Evolutionary conservation across 139 green algal genomes (phyloP).

Genomic region (Limnomonas spitsbergensis): DNA sequence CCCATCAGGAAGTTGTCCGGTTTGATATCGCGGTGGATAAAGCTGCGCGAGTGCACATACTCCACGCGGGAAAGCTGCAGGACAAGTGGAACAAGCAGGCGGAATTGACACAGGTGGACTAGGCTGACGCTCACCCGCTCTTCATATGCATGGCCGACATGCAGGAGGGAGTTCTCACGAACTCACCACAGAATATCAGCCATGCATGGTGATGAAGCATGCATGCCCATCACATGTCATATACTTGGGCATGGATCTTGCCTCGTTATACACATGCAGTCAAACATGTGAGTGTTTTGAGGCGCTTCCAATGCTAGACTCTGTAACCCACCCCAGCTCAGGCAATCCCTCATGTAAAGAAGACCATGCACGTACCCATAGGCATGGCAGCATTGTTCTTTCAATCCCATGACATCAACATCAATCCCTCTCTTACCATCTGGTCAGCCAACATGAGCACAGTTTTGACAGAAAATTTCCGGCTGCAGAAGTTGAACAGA

Average conservation of each 20-base stretch:
- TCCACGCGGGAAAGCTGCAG: conserved; percentile 88
- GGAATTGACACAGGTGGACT: background rate
- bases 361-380: background rate
- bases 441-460: conserved; percentile 98
- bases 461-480: conserved; percentile 95
- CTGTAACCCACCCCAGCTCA: background rate
- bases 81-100: background rate
- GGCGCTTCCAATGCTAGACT: background rate
- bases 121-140: too few species aligned
- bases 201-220: too few species aligned
- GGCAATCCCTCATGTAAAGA: background rate
- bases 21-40: conserved; percentile 98
- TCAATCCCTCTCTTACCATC: conserved; percentile 86
- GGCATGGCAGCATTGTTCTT: background rate
- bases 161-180: background rate
- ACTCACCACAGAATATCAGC: too few species aligned
- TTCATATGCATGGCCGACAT: background rate
- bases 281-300: conserved; percentile 1
- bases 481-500: conserved; percentile 98
- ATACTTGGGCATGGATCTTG: too few species aligned
- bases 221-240: too few species aligned
- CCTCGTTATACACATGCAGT: too few species aligned
- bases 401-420: background rate
- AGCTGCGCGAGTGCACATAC: conserved; percentile 95
- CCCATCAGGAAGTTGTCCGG: conserved; percentile 47